Conservation (phyloP, 495 filamentous ascomycete species). For the Copromyces sp. region DNA sequence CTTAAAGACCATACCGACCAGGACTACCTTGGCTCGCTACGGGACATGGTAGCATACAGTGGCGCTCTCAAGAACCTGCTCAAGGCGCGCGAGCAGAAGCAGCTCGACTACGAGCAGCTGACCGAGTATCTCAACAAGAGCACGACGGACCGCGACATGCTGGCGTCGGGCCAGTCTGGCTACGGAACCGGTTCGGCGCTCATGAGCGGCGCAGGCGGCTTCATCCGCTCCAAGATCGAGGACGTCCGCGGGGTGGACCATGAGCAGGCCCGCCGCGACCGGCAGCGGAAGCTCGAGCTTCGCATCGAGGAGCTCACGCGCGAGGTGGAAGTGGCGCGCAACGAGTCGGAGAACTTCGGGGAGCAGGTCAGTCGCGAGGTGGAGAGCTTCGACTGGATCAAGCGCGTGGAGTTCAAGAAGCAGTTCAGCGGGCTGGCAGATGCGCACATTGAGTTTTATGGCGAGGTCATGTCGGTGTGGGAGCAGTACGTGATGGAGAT, state of each 20-base stretch:
- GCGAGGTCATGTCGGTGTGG: conserved; percentile 71
- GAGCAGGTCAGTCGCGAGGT: conserved; percentile 91
- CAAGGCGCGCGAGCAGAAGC: conserved; percentile 92
- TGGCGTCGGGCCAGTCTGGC: conserved; percentile 55
- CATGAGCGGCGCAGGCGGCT: conserved; percentile 63
- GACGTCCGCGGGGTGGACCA: conserved; percentile 96
- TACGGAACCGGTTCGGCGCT: conserved; percentile 43
- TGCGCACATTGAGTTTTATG: conserved; percentile 80
- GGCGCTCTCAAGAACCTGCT: conserved; percentile 72
- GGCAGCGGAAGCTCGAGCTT: conserved; percentile 79
- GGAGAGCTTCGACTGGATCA: conserved; percentile 90
- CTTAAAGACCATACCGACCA: conserved; percentile 92
- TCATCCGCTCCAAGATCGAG: conserved; percentile 89
- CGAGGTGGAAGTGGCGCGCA: conserved; percentile 79
- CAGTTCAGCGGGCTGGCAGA: conserved; percentile 75
- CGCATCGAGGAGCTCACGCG: conserved; percentile 80
- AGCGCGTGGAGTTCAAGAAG: conserved; percentile 81
- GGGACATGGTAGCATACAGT: conserved; percentile 92
- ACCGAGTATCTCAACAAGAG: conserved; percentile 92
- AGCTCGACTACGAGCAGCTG: conserved; percentile 91
- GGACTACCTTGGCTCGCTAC: conserved; percentile 80
- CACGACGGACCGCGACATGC: conserved; percentile 74
- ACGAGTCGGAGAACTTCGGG: conserved; percentile 76
- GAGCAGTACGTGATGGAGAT: conserved; percentile 81
- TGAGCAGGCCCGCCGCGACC: conserved; percentile 77